phyloP scores from a whole-genome alignment of 2,329 filamentous ascomycete genomes.

The Diaporthe sp. region DNA sequence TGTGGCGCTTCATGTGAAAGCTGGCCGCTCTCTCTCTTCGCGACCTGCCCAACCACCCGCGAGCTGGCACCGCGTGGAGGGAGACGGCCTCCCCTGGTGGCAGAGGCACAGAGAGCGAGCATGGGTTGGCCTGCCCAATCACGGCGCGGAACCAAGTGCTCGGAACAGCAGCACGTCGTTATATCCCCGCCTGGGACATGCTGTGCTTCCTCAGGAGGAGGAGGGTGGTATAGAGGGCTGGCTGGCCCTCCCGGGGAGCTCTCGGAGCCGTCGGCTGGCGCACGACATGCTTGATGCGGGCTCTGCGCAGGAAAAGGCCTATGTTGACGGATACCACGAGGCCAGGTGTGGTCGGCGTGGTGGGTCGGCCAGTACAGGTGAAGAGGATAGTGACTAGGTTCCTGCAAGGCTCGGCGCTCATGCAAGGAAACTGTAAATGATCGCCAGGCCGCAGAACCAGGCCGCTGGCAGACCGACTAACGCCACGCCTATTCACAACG shows the following conservation, averaged over 20 bases:
- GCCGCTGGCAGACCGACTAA: constrained; percentile 35
- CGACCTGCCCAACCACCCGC: constrained; percentile 8
- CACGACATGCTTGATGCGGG: constrained; percentile 33
- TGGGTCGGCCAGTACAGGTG: constrained; percentile 2
- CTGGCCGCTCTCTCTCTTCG: background rate
- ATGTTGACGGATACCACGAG: constrained; percentile 9
- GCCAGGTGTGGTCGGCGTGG: constrained; percentile 31
- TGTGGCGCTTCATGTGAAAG: constrained; percentile 15
- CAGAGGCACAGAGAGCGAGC: constrained; percentile 17
- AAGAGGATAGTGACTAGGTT: constrained; percentile 29
- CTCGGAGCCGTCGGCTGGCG: constrained; percentile 29
- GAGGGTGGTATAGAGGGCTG: background rate
- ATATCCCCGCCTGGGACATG: constrained; percentile 22
- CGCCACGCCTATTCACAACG: constrained; percentile 29
- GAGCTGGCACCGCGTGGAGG: background rate
- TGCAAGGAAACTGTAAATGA: constrained; percentile 36
- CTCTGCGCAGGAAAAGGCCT: background rate
- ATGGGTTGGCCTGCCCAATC: constrained; percentile 8
- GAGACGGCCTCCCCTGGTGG: background rate
- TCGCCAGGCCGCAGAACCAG: constrained; percentile 32
- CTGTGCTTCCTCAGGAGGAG: constrained; percentile 23
- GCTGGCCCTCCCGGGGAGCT: constrained; percentile 9
- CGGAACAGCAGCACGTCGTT: constrained; percentile 30
- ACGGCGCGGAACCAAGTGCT: constrained; percentile 2
- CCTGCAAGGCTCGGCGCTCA: constrained; percentile 40